Percentiles rank a stretch among this genome's conserved stretches.
phyloP scores from a whole-genome alignment of 768 basidiomycete genomes.

The Tulasnella sp. region DNA sequence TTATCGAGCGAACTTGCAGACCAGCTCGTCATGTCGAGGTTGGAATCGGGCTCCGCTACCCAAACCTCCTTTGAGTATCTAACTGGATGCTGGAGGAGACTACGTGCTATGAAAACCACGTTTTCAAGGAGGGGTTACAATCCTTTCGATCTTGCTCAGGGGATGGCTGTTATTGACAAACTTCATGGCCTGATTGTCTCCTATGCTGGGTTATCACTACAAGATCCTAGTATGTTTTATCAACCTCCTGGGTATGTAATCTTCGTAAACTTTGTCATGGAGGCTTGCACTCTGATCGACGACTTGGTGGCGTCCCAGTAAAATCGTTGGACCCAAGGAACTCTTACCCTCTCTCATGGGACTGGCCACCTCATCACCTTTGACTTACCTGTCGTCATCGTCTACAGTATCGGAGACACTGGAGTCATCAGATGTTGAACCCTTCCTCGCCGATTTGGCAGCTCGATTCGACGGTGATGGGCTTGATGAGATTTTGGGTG shows the following conservation, averaged over 20 bases:
- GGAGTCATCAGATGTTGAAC: conserved; percentile 55
- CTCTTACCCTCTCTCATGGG: conserved; percentile 74
- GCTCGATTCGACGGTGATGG: conserved; percentile 73
- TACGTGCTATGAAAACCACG: conserved; percentile 44
- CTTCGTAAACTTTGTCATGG: not conserved
- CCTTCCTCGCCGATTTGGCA: conserved; percentile 75
- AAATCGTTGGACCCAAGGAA: conserved; percentile 65
- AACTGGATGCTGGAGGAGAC: conserved; percentile 84
- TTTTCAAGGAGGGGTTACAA: conserved; percentile 61
- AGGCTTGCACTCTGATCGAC: not conserved
- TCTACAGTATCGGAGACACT: conserved; percentile 42
- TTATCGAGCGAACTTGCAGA: conserved; percentile 56
- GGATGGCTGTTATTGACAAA: conserved; percentile 56
- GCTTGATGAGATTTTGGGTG: conserved; percentile 66
- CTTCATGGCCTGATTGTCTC: conserved; percentile 74
- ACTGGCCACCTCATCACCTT: conserved; percentile 56
- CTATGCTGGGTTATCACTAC: conserved; percentile 78
- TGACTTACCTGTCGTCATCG: conserved; percentile 34
- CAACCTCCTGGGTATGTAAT: conserved; percentile 61
- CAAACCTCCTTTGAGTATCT: conserved; percentile 87
- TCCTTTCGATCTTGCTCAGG: conserved; percentile 51
- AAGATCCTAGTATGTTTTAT: conserved; percentile 92
- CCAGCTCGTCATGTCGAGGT: conserved; percentile 68
- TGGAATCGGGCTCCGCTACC: conserved; percentile 68
- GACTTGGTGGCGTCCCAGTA: too few relatives aligned